Evolutionary conservation across 2,329 filamentous ascomycete species (phyloP).

Genomic region (Coniochaeta hoffmannii): DNA sequence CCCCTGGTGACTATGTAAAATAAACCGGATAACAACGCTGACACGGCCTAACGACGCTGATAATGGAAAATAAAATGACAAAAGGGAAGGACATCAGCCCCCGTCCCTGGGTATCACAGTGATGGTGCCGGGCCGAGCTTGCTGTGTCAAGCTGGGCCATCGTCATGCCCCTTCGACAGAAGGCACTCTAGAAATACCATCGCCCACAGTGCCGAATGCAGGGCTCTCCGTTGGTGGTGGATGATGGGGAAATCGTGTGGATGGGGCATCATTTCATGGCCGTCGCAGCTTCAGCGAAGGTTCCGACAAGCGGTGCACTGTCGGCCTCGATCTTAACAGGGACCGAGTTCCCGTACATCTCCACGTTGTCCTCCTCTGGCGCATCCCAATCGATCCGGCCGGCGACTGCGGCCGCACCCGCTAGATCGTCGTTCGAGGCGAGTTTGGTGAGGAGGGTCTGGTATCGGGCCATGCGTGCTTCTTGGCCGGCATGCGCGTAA

Average conservation of each 20-base stretch:
- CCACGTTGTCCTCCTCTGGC: slow-evolving; percentile 41
- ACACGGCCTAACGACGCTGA: background rate
- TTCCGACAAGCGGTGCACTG: slow-evolving; percentile 45
- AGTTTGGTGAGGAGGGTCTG: slow-evolving; percentile 56
- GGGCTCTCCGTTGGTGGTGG: background rate
- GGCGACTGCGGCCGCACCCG: slow-evolving; percentile 32
- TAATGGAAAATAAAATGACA: slow-evolving; percentile 5
- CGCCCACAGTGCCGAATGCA: background rate
- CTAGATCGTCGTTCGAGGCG: slow-evolving; percentile 32
- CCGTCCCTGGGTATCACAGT: slow-evolving; percentile 14
- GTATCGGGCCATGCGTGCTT: slow-evolving; percentile 49
- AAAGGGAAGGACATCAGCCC: slow-evolving; percentile 6
- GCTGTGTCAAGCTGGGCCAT: slow-evolving; percentile 6
- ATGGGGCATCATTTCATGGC: slow-evolving; percentile 33
- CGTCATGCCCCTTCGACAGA: slow-evolving; percentile 8
- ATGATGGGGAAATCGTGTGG: background rate
- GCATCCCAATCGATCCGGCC: slow-evolving; percentile 48
- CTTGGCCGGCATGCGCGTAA: slow-evolving; percentile 46
- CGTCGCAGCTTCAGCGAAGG: slow-evolving; percentile 52
- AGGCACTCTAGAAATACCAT: background rate
- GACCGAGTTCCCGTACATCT: slow-evolving; percentile 31
- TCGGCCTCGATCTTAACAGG: slow-evolving; percentile 28
- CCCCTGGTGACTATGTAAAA: background rate
- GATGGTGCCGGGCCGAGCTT: slow-evolving; percentile 8
- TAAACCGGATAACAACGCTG: background rate